Evolutionary conservation across 805 yeast genomes (phyloP).

Genomic region (Yamadazyma paraphyllophila): DNA sequence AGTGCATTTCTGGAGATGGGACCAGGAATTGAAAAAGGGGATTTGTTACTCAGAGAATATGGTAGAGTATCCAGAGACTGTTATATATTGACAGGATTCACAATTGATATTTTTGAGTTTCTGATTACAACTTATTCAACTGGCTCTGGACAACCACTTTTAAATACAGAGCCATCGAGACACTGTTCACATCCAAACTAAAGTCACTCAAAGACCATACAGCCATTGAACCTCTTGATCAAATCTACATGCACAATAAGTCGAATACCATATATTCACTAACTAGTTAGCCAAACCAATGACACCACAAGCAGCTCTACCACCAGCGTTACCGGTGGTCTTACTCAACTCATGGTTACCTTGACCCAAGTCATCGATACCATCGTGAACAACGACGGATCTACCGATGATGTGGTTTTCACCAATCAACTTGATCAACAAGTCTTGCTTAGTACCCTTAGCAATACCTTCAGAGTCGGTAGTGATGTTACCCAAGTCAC

Average conservation of each 20-base stretch:
- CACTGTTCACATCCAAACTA: too few species aligned
- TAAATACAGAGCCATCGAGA: too few species aligned
- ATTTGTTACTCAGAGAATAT: too few species aligned
- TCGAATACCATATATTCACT: not conserved
- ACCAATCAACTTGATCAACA: constrained; percentile 77
- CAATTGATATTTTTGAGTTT: too few species aligned
- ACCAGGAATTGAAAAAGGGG: too few species aligned
- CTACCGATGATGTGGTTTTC: constrained; percentile 88
- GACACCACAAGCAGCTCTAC: constrained; percentile 98
- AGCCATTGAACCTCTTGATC: not conserved
- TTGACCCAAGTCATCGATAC: constrained; percentile 90
- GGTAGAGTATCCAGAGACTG: too few species aligned
- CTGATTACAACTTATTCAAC: too few species aligned
- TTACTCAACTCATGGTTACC: constrained; percentile 89
- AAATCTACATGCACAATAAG: not conserved
- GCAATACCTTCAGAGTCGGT: constrained; percentile 89
- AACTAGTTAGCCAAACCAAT: constrained; percentile 64
- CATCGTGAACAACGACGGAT: constrained; percentile 92
- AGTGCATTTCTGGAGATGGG: too few species aligned
- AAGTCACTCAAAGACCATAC: too few species aligned
- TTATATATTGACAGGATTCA: too few species aligned
- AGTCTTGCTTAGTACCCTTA: constrained; percentile 82
- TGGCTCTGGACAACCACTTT: too few species aligned
- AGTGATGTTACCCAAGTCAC: constrained; percentile 93
- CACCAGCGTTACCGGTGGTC: constrained; percentile 97